phyloP scores from a whole-genome alignment of 441 rosid genomes.

The Iberis amara region DNA sequence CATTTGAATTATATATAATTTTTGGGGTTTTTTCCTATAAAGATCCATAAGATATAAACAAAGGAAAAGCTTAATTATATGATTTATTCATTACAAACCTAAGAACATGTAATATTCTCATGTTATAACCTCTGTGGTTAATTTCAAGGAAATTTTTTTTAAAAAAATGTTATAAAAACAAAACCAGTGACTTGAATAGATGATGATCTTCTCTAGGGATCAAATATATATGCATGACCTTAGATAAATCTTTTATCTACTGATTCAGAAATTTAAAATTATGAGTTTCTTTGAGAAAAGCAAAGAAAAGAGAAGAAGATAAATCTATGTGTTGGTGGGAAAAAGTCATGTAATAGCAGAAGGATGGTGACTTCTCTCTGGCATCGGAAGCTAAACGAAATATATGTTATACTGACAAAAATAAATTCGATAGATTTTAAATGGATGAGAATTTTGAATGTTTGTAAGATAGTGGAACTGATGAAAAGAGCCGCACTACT shows the following conservation, averaged over 20 bases:
- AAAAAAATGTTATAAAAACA: background rate
- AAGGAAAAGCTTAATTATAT: background rate
- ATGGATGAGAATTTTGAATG: conserved; percentile 15
- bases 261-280: conserved; percentile 5
- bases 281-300: conserved; percentile 16
- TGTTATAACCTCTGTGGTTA: too few relatives aligned
- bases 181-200: conserved; percentile 2
- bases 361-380: conserved; percentile 49
- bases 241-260: background rate
- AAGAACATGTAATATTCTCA: background rate
- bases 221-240: conserved; percentile 18
- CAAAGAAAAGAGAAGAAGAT: background rate
- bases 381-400: conserved; percentile 42
- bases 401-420: conserved; percentile 18
- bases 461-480: conserved; percentile 32
- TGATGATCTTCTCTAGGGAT: too few relatives aligned
- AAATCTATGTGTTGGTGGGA: background rate
- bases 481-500: conserved; percentile 23
- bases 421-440: background rate
- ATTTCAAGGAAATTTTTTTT: too few relatives aligned
- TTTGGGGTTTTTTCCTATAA: too few relatives aligned
- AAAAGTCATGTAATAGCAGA: conserved; percentile 19
- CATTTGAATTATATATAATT: too few relatives aligned
- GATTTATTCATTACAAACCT: background rate
- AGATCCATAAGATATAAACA: conserved; percentile 15